Evolutionary conservation across 225 moss, liverwort and hornwort species (phyloP).

Genomic region (Physcomitrium patens): DNA sequence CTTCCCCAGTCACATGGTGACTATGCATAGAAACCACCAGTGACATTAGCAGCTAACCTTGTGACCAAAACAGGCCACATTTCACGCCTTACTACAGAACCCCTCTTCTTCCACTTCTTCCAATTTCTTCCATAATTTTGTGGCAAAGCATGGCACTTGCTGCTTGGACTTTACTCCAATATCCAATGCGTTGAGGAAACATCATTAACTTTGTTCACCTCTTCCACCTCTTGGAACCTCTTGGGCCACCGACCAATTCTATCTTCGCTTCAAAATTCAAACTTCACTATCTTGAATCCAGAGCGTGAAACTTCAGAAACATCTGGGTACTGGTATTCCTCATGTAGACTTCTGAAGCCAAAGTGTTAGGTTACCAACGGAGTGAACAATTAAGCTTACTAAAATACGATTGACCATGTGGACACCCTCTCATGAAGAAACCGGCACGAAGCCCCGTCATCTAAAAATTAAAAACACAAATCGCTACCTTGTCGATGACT

Average conservation of each 20-base stretch:
- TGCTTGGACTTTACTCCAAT: slow-evolving; percentile 66
- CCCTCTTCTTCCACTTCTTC: slow-evolving; percentile 58
- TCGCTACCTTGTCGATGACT: too few relatives aligned
- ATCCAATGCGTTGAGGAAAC: slow-evolving; percentile 51
- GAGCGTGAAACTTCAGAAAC: slow-evolving; percentile 67
- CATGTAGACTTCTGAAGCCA: slow-evolving; percentile 68
- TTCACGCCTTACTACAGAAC: slow-evolving; percentile 62
- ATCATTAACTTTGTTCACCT: slow-evolving; percentile 66
- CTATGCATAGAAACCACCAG: slow-evolving; percentile 46
- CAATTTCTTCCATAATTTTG: slow-evolving; percentile 47
- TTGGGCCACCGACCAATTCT: slow-evolving; percentile 65
- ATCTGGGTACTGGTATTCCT: slow-evolving; percentile 69
- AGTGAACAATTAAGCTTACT: slow-evolving; percentile 33
- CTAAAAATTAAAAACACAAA: neutral
- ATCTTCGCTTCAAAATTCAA: slow-evolving; percentile 65
- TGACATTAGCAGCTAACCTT: slow-evolving; percentile 82
- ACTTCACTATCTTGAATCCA: slow-evolving; percentile 83
- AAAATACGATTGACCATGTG: slow-evolving; percentile 21
- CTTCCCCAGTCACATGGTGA: slow-evolving; percentile 6
- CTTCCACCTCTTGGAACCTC: slow-evolving; percentile 75
- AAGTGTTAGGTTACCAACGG: slow-evolving; percentile 70
- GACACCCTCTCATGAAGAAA: slow-evolving; percentile 7
- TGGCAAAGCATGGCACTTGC: slow-evolving; percentile 63
- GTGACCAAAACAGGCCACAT: slow-evolving; percentile 74
- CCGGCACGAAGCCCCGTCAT: slow-evolving; percentile 8